Evolutionary conservation across 345 rosid species (phyloP), one percentile per base, ranked within the genome.

Genomic region (Acer negundo): DNA sequence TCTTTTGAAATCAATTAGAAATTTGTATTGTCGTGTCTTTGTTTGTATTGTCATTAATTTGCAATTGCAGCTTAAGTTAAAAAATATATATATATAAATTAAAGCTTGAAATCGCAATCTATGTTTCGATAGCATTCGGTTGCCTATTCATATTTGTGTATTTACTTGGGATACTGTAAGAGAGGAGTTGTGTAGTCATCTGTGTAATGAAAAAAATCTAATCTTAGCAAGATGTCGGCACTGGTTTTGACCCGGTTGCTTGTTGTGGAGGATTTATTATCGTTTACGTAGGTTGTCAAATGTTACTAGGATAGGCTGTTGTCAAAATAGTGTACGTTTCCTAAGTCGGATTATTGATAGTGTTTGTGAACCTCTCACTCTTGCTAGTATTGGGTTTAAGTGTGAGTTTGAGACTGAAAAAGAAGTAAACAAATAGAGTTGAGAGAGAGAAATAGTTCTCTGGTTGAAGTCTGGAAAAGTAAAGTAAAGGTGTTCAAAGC

Each of bases 321-420:
- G 84, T 72, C 85, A 67, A 23, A 65, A 79, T 1, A 80, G 85
- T 22, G 80, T 80, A 7, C 84, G 90, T n/a, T 83, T 86, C 42
- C 44, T 85, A 17, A 75, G 87, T 75, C 90, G 70, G 22, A 84
- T 84, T 80, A 83, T 84, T 80, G 82, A 69, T 12, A 70, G 42
- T 76, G 86, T 74, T 67, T 75, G 75, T 47, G 95, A 85, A 4
- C 81, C 94, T 75, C 91, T 94, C 22, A 86, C 87, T 76, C 90
- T 95, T 67, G 85, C 91, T 56, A 92, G 91, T 85, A 84, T 90
- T 74, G 93, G 86, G 23, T 82, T 81, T 66, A 86, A 76, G 79
- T 79, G 70, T 49, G 87, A 80, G 64, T 78, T 80, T 49, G 84
- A 77, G 49, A 77, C 79, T 40, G 31, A n/a, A 2, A 62, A 80